Conservation (phyloP, 352 stramenopile species). For the Pythium vanterpoolii region DNA sequence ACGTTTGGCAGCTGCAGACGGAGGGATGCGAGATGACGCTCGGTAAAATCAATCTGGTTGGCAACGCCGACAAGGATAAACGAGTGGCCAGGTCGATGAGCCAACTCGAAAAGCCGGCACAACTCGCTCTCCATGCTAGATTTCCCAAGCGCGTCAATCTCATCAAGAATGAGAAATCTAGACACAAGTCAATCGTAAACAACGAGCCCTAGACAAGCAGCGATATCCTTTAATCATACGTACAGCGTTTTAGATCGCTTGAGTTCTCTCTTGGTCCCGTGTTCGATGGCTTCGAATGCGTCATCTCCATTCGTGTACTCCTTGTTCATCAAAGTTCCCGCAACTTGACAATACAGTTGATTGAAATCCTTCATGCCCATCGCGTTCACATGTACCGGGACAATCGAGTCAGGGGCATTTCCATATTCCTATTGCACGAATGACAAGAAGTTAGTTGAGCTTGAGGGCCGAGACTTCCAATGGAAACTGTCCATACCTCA, state of each 20-base stretch:
- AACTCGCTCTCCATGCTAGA: slow-evolving; percentile 66
- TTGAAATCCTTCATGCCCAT: slow-evolving; percentile 57
- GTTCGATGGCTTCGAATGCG: slow-evolving; percentile 69
- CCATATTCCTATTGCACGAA: slow-evolving; percentile 3
- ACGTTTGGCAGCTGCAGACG: slow-evolving; percentile 47
- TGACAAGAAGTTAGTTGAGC: background rate
- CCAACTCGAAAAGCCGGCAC: slow-evolving; percentile 74
- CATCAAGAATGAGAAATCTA: slow-evolving; percentile 69
- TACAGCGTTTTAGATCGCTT: slow-evolving; percentile 54
- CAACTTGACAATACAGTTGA: slow-evolving; percentile 55
- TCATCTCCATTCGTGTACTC: slow-evolving; percentile 36
- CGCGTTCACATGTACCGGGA: slow-evolving; percentile 68
- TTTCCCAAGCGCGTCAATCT: slow-evolving; percentile 75
- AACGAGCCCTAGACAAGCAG: slow-evolving; percentile 17
- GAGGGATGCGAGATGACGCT: slow-evolving; percentile 65
- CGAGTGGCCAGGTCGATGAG: slow-evolving; percentile 47
- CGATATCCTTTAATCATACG: background rate
- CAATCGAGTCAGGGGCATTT: slow-evolving; percentile 28
- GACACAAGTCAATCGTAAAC: background rate
- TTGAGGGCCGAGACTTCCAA: background rate
- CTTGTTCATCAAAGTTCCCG: slow-evolving; percentile 46
- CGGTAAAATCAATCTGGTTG: slow-evolving; percentile 84
- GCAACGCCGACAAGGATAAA: slow-evolving; percentile 82
- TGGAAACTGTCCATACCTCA: slow-evolving; percentile 24
- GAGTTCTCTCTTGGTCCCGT: slow-evolving; percentile 33